Evolutionary conservation across 305 asterid species (phyloP).

Genomic region (Salvia sclarea): DNA sequence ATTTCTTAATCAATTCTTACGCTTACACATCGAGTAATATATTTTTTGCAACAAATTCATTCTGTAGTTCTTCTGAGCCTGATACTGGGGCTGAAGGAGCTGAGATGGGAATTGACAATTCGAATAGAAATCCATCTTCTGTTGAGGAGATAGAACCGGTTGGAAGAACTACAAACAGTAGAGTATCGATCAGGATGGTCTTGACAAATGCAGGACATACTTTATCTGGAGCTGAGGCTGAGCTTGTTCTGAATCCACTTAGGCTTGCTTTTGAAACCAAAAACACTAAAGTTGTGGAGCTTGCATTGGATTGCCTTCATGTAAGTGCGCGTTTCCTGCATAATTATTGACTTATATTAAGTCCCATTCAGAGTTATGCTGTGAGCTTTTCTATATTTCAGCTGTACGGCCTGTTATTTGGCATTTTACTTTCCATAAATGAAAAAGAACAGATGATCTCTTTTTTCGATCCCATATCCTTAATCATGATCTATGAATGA

Average conservation of each 20-base stretch:
- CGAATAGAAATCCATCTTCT: slow-evolving; percentile 45
- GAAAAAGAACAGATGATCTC: not conserved
- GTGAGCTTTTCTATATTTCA: slow-evolving; percentile 19
- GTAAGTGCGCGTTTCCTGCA: slow-evolving; percentile 55
- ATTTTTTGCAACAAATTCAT: slow-evolving; percentile 30
- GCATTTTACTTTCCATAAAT: not conserved
- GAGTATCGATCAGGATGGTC: slow-evolving; percentile 53
- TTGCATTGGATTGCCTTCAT: slow-evolving; percentile 99
- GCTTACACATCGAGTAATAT: slow-evolving; percentile 20
- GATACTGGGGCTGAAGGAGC: slow-evolving; percentile 55
- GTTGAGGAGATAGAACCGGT: slow-evolving; percentile 53
- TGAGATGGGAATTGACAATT: slow-evolving; percentile 49
- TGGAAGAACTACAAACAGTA: slow-evolving; percentile 40
- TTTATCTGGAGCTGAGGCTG: slow-evolving; percentile 80
- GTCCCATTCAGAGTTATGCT: slow-evolving; percentile 21
- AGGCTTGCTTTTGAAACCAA: slow-evolving; percentile 94
- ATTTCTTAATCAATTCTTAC: slow-evolving; percentile 28
- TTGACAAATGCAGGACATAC: slow-evolving; percentile 90
- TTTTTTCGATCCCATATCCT: slow-evolving; percentile 18
- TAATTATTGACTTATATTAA: slow-evolving; percentile 14
- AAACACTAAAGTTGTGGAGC: slow-evolving; percentile 83
- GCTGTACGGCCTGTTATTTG: slow-evolving; percentile 14
- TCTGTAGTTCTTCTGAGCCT: slow-evolving; percentile 55
- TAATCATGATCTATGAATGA: slow-evolving; percentile 9
- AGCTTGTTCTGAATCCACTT: slow-evolving; percentile 87